Conservation (phyloP, 768 basidiomycete genomes). For the Russula lepida region DNA sequence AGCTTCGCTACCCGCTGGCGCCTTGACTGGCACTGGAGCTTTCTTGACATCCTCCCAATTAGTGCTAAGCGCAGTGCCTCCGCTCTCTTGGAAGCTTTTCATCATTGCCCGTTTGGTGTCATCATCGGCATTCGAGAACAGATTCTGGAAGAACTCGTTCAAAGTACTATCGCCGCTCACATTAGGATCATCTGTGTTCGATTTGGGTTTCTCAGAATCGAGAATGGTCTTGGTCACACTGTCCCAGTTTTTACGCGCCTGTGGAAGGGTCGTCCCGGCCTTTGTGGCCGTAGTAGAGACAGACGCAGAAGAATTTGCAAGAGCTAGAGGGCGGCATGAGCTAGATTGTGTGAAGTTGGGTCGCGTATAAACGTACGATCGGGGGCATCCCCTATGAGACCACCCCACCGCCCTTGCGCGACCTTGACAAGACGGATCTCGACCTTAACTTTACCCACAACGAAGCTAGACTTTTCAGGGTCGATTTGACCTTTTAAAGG, state of each 20-base stretch:
- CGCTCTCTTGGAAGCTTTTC: constrained; percentile 94
- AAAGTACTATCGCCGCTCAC: constrained; percentile 81
- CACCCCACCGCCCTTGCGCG: constrained; percentile 62
- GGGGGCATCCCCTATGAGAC: constrained; percentile 63
- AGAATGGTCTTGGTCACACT: constrained; percentile 64
- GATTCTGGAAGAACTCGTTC: constrained; percentile 85
- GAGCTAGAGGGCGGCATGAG: constrained; percentile 21
- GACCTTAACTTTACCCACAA: constrained; percentile 79
- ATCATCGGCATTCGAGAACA: constrained; percentile 85
- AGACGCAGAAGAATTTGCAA: constrained; percentile 23
- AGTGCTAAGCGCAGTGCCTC: constrained; percentile 91
- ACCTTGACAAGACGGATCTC: constrained; percentile 74
- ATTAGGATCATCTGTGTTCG: constrained; percentile 74
- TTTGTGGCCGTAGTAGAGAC: constrained; percentile 27
- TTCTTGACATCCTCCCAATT: constrained; percentile 89
- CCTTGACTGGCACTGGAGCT: constrained; percentile 62
- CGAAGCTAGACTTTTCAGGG: constrained; percentile 48
- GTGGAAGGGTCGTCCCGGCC: constrained; percentile 30
- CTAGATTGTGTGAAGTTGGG: not conserved
- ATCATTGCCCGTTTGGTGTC: constrained; percentile 93
- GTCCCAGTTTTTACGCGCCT: constrained; percentile 82
- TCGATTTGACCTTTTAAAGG: constrained; percentile 81
- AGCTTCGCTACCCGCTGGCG: constrained; percentile 79
- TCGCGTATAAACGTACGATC: constrained; percentile 47
- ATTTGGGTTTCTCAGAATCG: constrained; percentile 57